phyloP scores from a whole-genome alignment of 1,139 yeast genomes.

The Scheffersomyces illinoinensis region DNA sequence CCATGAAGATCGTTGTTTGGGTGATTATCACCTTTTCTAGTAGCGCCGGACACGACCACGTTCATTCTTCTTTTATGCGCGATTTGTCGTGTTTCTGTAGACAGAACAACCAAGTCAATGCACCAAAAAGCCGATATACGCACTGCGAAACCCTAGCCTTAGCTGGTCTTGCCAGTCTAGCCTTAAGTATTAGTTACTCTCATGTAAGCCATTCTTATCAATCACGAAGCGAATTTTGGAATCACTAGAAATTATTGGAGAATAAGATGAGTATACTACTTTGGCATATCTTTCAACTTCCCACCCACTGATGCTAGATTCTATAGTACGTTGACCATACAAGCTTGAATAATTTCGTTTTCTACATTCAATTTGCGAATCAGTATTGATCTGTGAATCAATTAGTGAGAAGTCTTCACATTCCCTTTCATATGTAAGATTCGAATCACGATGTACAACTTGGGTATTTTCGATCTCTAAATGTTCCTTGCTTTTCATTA shows the following conservation, averaged over 20 bases:
- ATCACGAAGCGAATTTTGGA: conserved; percentile 16
- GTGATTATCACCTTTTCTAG: conserved; percentile 12
- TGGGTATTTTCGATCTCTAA: conserved; percentile 3
- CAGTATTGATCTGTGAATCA: neutral
- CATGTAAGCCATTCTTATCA: conserved; percentile 12
- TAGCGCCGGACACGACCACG: conserved; percentile 1
- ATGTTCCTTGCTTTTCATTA: conserved; percentile 4
- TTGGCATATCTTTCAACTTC: conserved; percentile 27
- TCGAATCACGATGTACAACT: conserved; percentile 12
- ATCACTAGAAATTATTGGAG: conserved; percentile 6
- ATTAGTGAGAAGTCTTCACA: conserved; percentile 13
- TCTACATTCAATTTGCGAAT: neutral
- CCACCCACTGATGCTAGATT: conserved; percentile 25
- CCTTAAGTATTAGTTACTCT: neutral
- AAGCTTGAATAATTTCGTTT: neutral
- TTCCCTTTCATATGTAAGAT: conserved; percentile 14
- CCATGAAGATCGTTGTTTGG: conserved; percentile 10
- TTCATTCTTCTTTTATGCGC: neutral
- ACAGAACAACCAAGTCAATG: neutral
- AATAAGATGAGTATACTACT: conserved; percentile 21
- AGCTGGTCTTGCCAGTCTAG: too few relatives aligned
- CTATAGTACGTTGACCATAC: neutral
- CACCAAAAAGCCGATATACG: too few relatives aligned
- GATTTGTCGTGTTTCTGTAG: neutral
- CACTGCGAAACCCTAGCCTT: neutral